phyloP scores from a whole-genome alignment of 1,284 basidiomycete genomes.

The Coniferiporia weirii region DNA sequence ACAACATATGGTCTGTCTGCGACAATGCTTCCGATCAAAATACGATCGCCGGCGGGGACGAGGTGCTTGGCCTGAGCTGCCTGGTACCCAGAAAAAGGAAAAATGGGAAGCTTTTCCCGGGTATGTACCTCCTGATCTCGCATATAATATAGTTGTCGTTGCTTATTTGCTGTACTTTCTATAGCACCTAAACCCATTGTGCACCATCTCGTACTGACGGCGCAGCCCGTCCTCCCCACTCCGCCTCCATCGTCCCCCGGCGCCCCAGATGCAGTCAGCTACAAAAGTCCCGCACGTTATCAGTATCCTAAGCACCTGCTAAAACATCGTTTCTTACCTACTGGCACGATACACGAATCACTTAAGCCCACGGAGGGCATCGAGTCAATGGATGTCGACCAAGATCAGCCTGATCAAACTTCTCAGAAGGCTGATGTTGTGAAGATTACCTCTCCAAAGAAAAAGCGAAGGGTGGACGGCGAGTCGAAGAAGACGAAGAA shows the following conservation, averaged over 20 bases:
- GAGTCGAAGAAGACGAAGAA: constrained; percentile 42
- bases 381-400: constrained; percentile 21
- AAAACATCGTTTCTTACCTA: constrained; percentile 59
- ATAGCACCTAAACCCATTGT: constrained; percentile 51
- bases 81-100: constrained; percentile 59
- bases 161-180: neutral
- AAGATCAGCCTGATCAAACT: constrained; percentile 28
- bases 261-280: constrained; percentile 23
- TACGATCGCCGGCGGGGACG: constrained; percentile 49
- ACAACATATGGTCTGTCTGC: constrained; percentile 59
- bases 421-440: constrained; percentile 41
- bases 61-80: constrained; percentile 53
- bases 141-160: neutral
- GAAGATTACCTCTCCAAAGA: constrained; percentile 20
- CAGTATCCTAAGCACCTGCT: constrained; percentile 55
- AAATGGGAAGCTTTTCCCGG: constrained; percentile 51
- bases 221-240: constrained; percentile 40
- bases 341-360: constrained; percentile 41
- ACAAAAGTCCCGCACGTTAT: constrained; percentile 51
- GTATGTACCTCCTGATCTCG: constrained; percentile 31
- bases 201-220: constrained; percentile 51
- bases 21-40: constrained; percentile 21
- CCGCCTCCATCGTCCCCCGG: constrained; percentile 23
- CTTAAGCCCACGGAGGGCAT: constrained; percentile 16
- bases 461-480: constrained; percentile 21